Base-by-base conservation (phyloP, 352 stramenopile genomes). In the Pythium coloratum region DNA sequence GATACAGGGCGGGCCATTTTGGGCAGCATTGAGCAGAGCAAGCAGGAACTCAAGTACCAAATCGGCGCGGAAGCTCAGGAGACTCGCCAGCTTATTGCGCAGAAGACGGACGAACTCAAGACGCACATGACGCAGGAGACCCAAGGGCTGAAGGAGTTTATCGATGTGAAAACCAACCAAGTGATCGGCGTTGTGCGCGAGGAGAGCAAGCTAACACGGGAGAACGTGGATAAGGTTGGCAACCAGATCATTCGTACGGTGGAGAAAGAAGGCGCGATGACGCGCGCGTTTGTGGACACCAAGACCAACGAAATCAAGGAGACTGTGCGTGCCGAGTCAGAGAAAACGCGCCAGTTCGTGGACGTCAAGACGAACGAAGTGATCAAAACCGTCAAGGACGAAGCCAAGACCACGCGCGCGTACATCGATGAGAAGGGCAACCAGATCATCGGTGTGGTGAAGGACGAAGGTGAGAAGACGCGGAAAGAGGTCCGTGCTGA, bases 11-110 rank as follows among this genome's bases (percentile, higher is more conserved):
- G 40, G 1, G 50, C 34, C 13, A 55, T 67, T n/a, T 32, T 47
- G 7, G 40, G 49, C 12, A 40, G n/a, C 2, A 67, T 67, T 34
- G 61, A 67, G 50, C 36, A 67, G 30, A 67, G 53, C 50, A 60
- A 60, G 26, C 50, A 67, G 32, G 51, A 67, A n/a, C 61, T 67
- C 24, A 55, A 60, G 34, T 61, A 54, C 51, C 61, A 61, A 38
- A 67, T 67, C 61, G 61, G 61, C 16, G 61, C 36, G 14, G 51
- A 60, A 30, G 61, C 51, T 16, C 47, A 58, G 18, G 6, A 28
- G n/a, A 68, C 62, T 1, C 53, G 54, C 16, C 12, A 36, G 18
- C 44, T 38, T 14, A 62, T 68, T 32, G 30, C 26, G 4, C 1
- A 50, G n/a, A 57, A 62, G 53, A 53, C 62, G 32, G 36, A 33